Percentiles rank a stretch among this genome's conserved stretches.
phyloP scores from a whole-genome alignment of 2,329 filamentous ascomycete genomes.

The Colletotrichum shisoi region DNA sequence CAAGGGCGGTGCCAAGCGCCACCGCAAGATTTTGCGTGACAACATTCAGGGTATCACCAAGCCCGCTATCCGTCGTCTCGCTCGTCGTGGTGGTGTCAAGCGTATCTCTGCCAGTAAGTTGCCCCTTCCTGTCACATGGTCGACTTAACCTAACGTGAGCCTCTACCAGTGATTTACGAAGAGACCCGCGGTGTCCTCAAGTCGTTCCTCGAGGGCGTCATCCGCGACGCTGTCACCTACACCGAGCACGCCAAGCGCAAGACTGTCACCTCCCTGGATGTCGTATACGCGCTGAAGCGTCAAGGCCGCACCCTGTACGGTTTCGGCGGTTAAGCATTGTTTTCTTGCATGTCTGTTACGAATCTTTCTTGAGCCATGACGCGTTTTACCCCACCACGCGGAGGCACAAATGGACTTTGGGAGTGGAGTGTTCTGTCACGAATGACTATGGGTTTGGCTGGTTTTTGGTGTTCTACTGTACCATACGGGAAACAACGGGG shows the following conservation, averaged over 20 bases:
- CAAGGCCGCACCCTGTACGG: slow-evolving; percentile 82
- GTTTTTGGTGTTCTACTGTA: slow-evolving; percentile 56
- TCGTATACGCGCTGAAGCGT: slow-evolving; percentile 73
- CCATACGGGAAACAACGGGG: slow-evolving; percentile 53
- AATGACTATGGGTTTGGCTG: slow-evolving; percentile 54
- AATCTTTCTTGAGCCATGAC: slow-evolving; percentile 45
- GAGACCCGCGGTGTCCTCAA: slow-evolving; percentile 80
- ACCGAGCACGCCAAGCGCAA: slow-evolving; percentile 83
- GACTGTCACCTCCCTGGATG: slow-evolving; percentile 75
- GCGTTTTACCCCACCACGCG: slow-evolving; percentile 33
- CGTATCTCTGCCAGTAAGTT: slow-evolving; percentile 92
- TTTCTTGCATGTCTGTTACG: slow-evolving; percentile 50
- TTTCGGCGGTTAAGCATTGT: slow-evolving; percentile 77
- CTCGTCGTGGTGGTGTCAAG: slow-evolving; percentile 99
- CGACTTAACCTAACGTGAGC: slow-evolving; percentile 35
- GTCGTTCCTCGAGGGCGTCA: slow-evolving; percentile 79
- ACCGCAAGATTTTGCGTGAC: slow-evolving; percentile 99
- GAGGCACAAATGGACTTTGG: slow-evolving; percentile 39
- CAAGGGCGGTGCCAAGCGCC: slow-evolving; percentile 98
- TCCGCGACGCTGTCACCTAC: slow-evolving; percentile 79
- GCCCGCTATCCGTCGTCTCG: slow-evolving; percentile 97
- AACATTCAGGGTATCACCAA: slow-evolving; percentile 99
- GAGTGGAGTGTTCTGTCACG: slow-evolving; percentile 51
- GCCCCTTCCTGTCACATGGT: too few relatives aligned
- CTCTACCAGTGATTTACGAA: slow-evolving; percentile 74